Conservation (phyloP, 345 rosid genomes). For the Luvunga scandens region DNA sequence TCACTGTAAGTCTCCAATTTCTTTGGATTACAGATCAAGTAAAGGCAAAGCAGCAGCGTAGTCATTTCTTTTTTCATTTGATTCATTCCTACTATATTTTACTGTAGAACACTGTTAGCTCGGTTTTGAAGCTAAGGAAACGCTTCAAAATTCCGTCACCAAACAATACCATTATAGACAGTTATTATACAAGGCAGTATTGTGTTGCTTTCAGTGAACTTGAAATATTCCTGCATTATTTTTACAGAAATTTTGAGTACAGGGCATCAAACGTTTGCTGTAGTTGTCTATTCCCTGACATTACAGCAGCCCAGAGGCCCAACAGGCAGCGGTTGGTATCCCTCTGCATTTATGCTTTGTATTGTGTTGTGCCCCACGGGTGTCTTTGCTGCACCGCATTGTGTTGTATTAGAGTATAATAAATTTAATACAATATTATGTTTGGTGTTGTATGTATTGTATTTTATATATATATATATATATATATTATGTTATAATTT, state of each 20-base stretch:
- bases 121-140: background rate
- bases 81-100: background rate
- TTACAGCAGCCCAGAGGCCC: background rate
- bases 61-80: background rate
- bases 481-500: too few relatives aligned
- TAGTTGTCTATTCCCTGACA: background rate
- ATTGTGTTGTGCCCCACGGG: background rate
- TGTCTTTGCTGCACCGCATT: too few relatives aligned
- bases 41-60: background rate
- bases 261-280: background rate
- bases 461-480: too few relatives aligned
- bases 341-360: background rate
- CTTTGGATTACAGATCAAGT: background rate
- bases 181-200: background rate
- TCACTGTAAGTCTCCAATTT: background rate
- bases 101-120: background rate
- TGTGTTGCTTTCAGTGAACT: constrained; percentile 1
- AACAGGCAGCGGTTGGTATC: background rate
- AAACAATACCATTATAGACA: background rate
- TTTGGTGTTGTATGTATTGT: too few relatives aligned
- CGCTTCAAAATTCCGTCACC: constrained; percentile 7
- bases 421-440: too few relatives aligned
- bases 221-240: background rate
- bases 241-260: background rate
- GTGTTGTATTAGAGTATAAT: too few relatives aligned